Conservation (phyloP, 2,329 filamentous ascomycete species). For the Macrophomina tecta region DNA sequence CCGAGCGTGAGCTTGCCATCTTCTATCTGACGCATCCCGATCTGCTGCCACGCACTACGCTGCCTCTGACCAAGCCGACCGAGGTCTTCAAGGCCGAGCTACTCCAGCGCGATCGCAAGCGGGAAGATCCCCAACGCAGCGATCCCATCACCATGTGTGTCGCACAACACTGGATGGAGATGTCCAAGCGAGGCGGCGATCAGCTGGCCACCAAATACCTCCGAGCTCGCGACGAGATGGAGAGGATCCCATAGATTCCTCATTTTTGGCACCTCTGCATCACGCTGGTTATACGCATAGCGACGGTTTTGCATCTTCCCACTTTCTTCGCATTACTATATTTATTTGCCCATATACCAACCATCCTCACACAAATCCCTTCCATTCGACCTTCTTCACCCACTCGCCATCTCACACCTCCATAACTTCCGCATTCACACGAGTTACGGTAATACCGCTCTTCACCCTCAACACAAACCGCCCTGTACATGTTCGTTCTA, state of each 20-base stretch:
- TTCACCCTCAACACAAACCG: neutral
- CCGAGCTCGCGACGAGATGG: constrained; percentile 71
- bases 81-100: constrained; percentile 91
- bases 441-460: neutral
- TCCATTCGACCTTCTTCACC: constrained; percentile 13
- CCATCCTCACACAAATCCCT: neutral
- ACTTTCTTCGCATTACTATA: constrained; percentile 12
- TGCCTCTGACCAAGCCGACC: constrained; percentile 81
- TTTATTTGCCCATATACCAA: constrained; percentile 21
- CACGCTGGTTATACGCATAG: constrained; percentile 14
- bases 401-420: neutral
- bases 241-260: constrained; percentile 57
- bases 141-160: constrained; percentile 92
- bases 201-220: constrained; percentile 82
- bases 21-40: constrained; percentile 94
- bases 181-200: constrained; percentile 85
- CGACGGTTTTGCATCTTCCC: constrained; percentile 19
- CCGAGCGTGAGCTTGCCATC: constrained; percentile 90
- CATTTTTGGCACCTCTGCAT: neutral
- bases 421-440: neutral
- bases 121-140: constrained; percentile 67
- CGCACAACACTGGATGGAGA: constrained; percentile 96
- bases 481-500: constrained; percentile 21
- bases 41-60: constrained; percentile 76
- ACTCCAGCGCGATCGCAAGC: constrained; percentile 67